Evolutionary conservation across 768 basidiomycete genomes (phyloP), one percentile per base, ranked within the genome.

Genomic region (Cubamyces lactineus): DNA sequence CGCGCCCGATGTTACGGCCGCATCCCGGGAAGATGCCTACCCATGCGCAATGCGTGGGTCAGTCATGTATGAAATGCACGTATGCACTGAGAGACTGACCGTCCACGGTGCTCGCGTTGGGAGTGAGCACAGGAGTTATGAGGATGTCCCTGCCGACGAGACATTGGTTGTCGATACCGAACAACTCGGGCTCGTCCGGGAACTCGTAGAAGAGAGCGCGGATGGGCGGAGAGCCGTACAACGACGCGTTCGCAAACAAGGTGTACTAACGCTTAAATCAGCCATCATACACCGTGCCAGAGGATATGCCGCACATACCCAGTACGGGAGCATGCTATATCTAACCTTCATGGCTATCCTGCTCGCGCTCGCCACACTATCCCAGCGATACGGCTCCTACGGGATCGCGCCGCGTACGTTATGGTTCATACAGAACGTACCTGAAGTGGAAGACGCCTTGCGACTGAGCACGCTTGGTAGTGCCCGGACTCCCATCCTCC

Each of bases 371-470:
- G 88, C 88, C 13, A 92, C 91, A 56, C 85, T 88, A 57, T 89
- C 87, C 91, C 91, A 94, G 41, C 83, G 78, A 66, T 87, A 92
- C 1, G 90, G 89, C 68, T 92, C 91, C 71, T 92, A 91, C 21
- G 85, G 74, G 39, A 90, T 77, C 5, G 88, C 86, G 23, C 83
- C 84, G 49, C 75, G 78, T 39, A 78, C 72, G 64, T 90, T 89
- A 71, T 93, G 92, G 70, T 92, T 93, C 53, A 91, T 79, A 72
- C 85, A 92, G 78, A 93, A 93, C 7, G 91, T 67, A 86, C 86
- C 81, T 89, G 63, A 88, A 78, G 21, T 91, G 71, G 68, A 92
- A 89, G 23, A 92, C 89, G 23, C 91, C 91, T 71, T 91, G 91
- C 0, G 89, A 84, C 40, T 79, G 76, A 1, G 87, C 84, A 3